phyloP scores from a whole-genome alignment of 1,139 yeast genomes.

The Yamadazyma triangularis region DNA sequence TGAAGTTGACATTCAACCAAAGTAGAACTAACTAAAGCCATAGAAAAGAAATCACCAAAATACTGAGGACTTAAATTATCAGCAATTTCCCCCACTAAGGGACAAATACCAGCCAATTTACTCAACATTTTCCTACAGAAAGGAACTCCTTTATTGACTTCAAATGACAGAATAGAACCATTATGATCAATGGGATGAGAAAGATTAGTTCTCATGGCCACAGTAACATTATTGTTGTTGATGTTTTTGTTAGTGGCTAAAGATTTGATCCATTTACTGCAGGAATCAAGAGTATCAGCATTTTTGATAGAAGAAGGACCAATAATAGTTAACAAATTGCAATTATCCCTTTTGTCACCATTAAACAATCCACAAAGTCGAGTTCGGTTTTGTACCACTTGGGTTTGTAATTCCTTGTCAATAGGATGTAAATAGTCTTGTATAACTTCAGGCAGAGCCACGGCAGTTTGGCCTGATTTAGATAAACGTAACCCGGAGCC shows the following conservation, averaged over 20 bases:
- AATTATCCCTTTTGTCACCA: conserved; percentile 2
- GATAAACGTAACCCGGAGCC: conserved; percentile 19
- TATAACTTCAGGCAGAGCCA: conserved; percentile 44
- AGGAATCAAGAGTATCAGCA: conserved; percentile 29
- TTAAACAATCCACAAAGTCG: conserved; percentile 12
- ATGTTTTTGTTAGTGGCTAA: conserved; percentile 5
- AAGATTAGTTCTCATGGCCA: conserved; percentile 30
- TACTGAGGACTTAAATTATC: conserved; percentile 47
- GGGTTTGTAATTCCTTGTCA: conserved; percentile 18
- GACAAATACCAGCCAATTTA: conserved; percentile 29
- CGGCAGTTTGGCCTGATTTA: conserved; percentile 29
- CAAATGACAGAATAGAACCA: conserved; percentile 25
- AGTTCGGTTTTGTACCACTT: conserved; percentile 22
- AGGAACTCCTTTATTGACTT: conserved; percentile 37
- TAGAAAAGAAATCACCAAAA: conserved; percentile 37
- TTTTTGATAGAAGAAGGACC: conserved; percentile 34
- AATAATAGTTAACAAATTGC: conserved; percentile 30
- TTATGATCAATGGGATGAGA: conserved; percentile 15
- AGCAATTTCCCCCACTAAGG: conserved; percentile 37
- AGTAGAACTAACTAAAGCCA: conserved; percentile 33
- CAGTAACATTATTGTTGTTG: conserved; percentile 10
- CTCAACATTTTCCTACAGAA: conserved; percentile 32
- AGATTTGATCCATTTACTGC: conserved; percentile 39
- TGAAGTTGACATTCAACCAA: conserved; percentile 43
- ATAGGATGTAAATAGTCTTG: conserved; percentile 39